Evolutionary conservation across 2,329 filamentous ascomycete genomes (phyloP), one percentile per base, ranked within the genome.

Genomic region (Aspergillus sclerotialis): DNA sequence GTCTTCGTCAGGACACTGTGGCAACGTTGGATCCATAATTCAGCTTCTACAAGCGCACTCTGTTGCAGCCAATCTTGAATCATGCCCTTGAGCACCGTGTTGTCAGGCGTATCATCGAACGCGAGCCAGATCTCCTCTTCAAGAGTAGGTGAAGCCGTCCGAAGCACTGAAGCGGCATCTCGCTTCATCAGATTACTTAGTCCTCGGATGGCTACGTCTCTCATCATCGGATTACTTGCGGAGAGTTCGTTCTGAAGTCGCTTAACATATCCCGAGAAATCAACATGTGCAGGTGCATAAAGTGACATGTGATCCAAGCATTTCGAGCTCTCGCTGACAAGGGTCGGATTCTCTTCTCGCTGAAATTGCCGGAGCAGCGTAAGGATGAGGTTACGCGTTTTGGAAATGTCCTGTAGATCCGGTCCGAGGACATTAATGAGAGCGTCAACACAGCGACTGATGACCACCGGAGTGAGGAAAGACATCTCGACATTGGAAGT

Each of bases 121-220:
- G 85, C 81, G 33, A 94, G 73, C 93, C 92, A 98, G 0, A 98
- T 68, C 40, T 92, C 82, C 46, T 95, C 87, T 56, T 95, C 90
- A 13, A 98, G 77, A 0, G 84, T 85, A 17, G 78, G 70, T 8
- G 84, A 75, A 4, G 87, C 87, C 4, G 82, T 80, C 29, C 73
- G 66, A 13, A 95, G 74, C 7, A 96, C 88, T 42, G 89, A 84
- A 39, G 82, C 77, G 0, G 90, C 84, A 52, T 94, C 82, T 30
- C 88, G 76, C 60, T 94, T 90, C 89, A 98, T 96, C 23, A 96
- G 72, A 43, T 93, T 94, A 52, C 94, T 89, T 1, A 98, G 67
- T 2, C 89, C 90, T 54, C 93, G 84, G 9, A 95, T 76, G 2
- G 89, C 87, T 43, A 84, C 82, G 50, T 89, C 82, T 34, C 82